These are phyloP conservation scores for Xylaria curta DNA, from an alignment of 495 filamentous ascomycete genomes.

Conservation along the genomic window DNA sequence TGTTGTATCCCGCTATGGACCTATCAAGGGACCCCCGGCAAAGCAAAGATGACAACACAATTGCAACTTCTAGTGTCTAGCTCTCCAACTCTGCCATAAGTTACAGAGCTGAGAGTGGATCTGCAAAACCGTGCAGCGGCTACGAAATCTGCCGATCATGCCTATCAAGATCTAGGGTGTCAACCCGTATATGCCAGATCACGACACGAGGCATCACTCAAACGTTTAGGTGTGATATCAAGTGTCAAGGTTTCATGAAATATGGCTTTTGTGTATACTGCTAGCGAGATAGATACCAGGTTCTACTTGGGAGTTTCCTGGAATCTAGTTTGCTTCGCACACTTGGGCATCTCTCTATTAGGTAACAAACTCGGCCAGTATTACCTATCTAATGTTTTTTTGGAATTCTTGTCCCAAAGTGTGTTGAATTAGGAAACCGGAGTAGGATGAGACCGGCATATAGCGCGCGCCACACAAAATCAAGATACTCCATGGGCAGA, in stretches of 20 bases:
- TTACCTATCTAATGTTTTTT: background rate
- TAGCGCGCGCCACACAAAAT: conserved; percentile 7
- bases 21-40: background rate
- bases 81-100: background rate
- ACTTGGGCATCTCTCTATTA: background rate
- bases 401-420: background rate
- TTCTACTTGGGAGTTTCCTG: background rate
- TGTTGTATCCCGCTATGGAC: conserved; percentile 1
- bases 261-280: background rate
- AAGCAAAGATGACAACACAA: conserved; percentile 17
- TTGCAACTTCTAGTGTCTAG: conserved; percentile 6
- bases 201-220: background rate
- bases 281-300: background rate
- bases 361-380: background rate
- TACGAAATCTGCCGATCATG: background rate
- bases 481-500: conserved; percentile 6
- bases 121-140: background rate
- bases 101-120: conserved; percentile 10
- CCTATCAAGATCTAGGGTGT: background rate
- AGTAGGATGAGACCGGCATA: background rate
- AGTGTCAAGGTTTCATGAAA: background rate
- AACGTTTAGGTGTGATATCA: background rate
- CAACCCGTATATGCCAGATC: background rate
- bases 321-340: background rate
- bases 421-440: background rate